Evolutionary conservation across 176 grass and related monocot species (phyloP).

Genomic region (Rhynchospora breviuscula): DNA sequence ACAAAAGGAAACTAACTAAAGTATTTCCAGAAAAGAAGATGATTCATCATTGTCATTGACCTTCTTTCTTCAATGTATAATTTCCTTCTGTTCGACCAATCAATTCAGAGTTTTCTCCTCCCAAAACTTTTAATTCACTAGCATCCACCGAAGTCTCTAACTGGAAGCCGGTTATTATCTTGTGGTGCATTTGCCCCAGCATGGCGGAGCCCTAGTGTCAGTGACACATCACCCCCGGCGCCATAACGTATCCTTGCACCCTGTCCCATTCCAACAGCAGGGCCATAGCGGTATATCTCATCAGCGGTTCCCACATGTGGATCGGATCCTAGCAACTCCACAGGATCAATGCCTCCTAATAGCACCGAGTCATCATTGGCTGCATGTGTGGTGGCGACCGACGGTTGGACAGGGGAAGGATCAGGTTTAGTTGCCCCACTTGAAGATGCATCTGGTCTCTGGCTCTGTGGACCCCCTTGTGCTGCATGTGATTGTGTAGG

Average conservation of each 20-base stretch:
- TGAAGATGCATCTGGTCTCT: constrained; percentile 28
- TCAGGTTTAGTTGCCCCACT: constrained; percentile 44
- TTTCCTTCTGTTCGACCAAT: constrained; percentile 17
- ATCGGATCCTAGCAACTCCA: constrained; percentile 53
- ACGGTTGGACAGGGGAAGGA: constrained; percentile 28
- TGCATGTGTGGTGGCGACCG: constrained; percentile 20
- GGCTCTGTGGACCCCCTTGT: constrained; percentile 15
- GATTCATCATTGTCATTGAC: constrained; percentile 25
- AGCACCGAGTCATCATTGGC: constrained; percentile 17
- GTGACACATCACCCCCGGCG: constrained; percentile 64
- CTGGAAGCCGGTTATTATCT: constrained; percentile 58
- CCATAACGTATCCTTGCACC: constrained; percentile 57
- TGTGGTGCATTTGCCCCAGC: constrained; percentile 52
- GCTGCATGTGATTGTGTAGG: constrained; percentile 17
- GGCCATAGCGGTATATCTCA: constrained; percentile 51
- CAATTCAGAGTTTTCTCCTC: background rate
- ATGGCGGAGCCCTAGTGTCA: constrained; percentile 88
- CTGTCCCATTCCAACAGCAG: constrained; percentile 36
- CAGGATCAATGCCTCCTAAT: constrained; percentile 37
- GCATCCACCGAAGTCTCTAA: constrained; percentile 83
- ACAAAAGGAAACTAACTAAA: constrained; percentile 77
- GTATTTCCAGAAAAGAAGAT: constrained; percentile 47
- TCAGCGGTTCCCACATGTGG: constrained; percentile 33
- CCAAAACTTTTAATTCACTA: constrained; percentile 30
- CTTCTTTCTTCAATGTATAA: constrained; percentile 6